These are phyloP conservation scores for Cryptosporidium parvum DNA, from an alignment of 169 alveolate genomes.

Conservation along the genomic window DNA sequence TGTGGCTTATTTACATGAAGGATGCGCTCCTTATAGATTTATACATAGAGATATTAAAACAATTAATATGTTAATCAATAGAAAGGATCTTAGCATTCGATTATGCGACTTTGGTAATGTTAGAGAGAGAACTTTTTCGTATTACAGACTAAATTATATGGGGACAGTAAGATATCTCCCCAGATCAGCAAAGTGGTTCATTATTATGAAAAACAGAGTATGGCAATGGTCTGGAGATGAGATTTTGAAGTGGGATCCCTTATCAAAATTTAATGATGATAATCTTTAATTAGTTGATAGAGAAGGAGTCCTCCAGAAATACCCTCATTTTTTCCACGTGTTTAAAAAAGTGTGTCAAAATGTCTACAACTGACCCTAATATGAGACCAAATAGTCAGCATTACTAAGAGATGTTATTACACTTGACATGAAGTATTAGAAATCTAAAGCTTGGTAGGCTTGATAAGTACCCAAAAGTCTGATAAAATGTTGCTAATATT, in stretches of 20 bases:
- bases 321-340: conserved; percentile 40
- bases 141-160: conserved; percentile 83
- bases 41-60: conserved; percentile 87
- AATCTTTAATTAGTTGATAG: conserved; percentile 6
- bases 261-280: conserved; percentile 81
- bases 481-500: not conserved
- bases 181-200: no score
- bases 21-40: conserved; percentile 76
- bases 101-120: conserved; percentile 88
- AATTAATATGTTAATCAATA: conserved; percentile 83
- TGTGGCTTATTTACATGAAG: conserved; percentile 80
- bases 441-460: conserved; percentile 38
- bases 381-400: conserved; percentile 33
- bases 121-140: conserved; percentile 79
- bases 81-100: conserved; percentile 79
- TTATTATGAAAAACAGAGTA: no score
- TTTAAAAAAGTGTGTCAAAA: conserved; percentile 48
- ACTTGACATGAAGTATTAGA: conserved; percentile 18
- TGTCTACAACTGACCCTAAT: conserved; percentile 51
- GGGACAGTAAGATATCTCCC: conserved; percentile 89
- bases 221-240: no score
- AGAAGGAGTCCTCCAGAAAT: conserved; percentile 53
- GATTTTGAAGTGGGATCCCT: conserved; percentile 85
- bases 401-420: conserved; percentile 12
- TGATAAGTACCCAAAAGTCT: conserved; percentile 31